Evolutionary conservation across 208 protist species (phyloP).

Genomic region (Trypanosoma vivax): DNA sequence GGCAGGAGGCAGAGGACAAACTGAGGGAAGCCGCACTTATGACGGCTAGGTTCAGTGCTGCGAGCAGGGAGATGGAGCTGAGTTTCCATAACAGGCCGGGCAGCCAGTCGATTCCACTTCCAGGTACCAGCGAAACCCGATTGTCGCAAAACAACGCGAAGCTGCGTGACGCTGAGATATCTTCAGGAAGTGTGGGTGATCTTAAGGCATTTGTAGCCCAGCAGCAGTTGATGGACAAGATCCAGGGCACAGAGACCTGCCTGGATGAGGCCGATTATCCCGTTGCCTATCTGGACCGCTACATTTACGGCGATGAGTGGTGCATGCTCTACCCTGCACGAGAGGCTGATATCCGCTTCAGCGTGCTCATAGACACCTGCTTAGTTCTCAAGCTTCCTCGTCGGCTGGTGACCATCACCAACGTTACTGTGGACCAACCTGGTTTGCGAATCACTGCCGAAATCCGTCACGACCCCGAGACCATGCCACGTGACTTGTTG

Average conservation of each 20-base stretch:
- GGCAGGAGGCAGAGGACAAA: neutral
- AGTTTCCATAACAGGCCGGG: neutral
- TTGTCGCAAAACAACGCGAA: neutral
- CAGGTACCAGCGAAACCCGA: neutral
- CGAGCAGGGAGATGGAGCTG: neutral
- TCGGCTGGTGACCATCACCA: slow-evolving; percentile 49
- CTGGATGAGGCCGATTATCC: slow-evolving; percentile 38
- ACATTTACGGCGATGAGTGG: slow-evolving; percentile 78
- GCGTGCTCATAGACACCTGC: slow-evolving; percentile 73
- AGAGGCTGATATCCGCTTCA: slow-evolving; percentile 58
- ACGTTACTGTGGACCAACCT: slow-evolving; percentile 50
- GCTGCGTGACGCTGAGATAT: neutral
- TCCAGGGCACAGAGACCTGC: neutral
- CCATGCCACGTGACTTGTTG: slow-evolving; percentile 42
- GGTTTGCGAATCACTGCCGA: slow-evolving; percentile 75
- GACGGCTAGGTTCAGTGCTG: no score
- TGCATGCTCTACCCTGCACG: slow-evolving; percentile 44
- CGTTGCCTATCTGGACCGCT: slow-evolving; percentile 58
- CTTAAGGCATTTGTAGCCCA: neutral
- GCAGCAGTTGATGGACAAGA: neutral
- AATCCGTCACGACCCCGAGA: slow-evolving; percentile 43
- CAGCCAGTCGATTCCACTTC: no score
- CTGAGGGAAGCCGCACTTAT: neutral
- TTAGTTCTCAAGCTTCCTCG: slow-evolving; percentile 65
- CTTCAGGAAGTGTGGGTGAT: neutral